Evolutionary conservation across 2,329 filamentous ascomycete genomes (phyloP).

Genomic region (Colletotrichum costaricense): DNA sequence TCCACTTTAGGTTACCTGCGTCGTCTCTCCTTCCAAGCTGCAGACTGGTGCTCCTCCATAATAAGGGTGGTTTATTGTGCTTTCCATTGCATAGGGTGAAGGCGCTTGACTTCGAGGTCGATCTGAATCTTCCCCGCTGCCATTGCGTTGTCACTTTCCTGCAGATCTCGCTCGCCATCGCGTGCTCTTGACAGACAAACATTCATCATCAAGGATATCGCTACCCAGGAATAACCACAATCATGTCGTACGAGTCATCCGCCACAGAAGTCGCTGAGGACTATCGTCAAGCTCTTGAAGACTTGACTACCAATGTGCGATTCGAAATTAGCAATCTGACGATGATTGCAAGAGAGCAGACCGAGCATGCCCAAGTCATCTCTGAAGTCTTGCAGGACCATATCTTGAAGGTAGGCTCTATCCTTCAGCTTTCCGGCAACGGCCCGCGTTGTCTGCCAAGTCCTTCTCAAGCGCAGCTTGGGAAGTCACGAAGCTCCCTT

Average conservation of each 20-base stretch:
- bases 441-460: not conserved
- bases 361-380: constrained; percentile 93
- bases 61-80: constrained; percentile 35
- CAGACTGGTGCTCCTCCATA: constrained; percentile 21
- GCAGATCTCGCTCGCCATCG: constrained; percentile 27
- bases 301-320: constrained; percentile 89
- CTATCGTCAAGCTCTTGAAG: constrained; percentile 92
- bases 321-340: constrained; percentile 98
- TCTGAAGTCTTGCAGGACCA: constrained; percentile 91
- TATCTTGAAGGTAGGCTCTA: constrained; percentile 85
- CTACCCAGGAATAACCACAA: constrained; percentile 27
- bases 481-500: not conserved
- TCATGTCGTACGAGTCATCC: constrained; percentile 62
- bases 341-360: constrained; percentile 97
- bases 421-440: not conserved
- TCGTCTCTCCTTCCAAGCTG: constrained; percentile 24
- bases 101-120: constrained; percentile 12
- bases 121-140: constrained; percentile 24
- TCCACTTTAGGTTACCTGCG: constrained; percentile 33
- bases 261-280: constrained; percentile 92
- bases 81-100: constrained; percentile 32
- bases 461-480: not conserved
- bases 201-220: not conserved
- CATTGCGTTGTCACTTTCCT: constrained; percentile 8
- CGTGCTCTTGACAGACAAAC: constrained; percentile 34